Base-by-base conservation (phyloP, 768 basidiomycete genomes). In the Kwoniella heveanensis region DNA sequence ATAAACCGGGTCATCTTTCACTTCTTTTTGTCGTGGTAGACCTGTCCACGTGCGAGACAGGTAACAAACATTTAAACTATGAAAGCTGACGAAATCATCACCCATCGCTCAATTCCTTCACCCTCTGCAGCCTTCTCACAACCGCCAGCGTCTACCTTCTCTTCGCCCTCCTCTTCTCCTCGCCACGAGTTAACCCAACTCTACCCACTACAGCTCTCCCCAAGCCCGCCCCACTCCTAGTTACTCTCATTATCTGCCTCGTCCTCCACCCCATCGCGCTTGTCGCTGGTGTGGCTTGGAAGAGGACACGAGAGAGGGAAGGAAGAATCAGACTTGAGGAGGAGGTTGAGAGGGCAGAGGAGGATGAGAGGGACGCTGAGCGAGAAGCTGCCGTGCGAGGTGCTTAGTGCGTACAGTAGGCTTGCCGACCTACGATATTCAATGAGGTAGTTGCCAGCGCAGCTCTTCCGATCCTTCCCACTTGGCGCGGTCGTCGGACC, bases 31-130 rank as follows among this genome's bases (percentile, higher is more conserved):
- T n/a, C n/a, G n/a, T n/a, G n/a, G n/a, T n/a, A n/a, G n/a, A n/a
- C n/a, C n/a, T n/a, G n/a, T n/a, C n/a, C n/a, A n/a, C n/a, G n/a
- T n/a, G n/a, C n/a, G n/a, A n/a, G n/a, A n/a, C n/a, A n/a, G n/a
- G n/a, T n/a, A n/a, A n/a, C n/a, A n/a, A n/a, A n/a, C n/a, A n/a
- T n/a, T n/a, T 32, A 32, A 8, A 19, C 7, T 19, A 22, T 19
- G 49, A 13, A 39, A 25, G 27, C 59, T 49, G 26, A 47, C 57
- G 9, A 7, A 25, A 13, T 36, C 21, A 9, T 19, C 17, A 21
- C 21, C 46, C 46, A 3, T 6, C 15, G 22, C 17, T 36, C 83
- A 89, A 29, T 77, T 90, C 37, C 70, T 12, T 32, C 22, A n/a
- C n/a, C n/a, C n/a, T n/a, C 8, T 27, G 3, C 37, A 71, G 70